Evolutionary conservation across 495 filamentous ascomycete genomes (phyloP), one percentile per base, ranked within the genome.

Genomic region (Tuber aestivum): DNA sequence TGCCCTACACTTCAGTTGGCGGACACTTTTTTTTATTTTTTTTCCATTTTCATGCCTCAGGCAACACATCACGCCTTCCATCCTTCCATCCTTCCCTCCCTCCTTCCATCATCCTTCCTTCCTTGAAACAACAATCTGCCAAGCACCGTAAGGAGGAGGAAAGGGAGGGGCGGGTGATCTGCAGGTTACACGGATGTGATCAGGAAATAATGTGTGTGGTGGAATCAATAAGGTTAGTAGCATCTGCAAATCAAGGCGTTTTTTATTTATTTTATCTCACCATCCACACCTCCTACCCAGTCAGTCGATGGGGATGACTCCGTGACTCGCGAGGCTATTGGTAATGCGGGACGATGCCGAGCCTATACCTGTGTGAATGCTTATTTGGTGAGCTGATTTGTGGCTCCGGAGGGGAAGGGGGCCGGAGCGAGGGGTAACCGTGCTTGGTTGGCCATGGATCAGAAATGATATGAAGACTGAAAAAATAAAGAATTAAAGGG

Each of bases 81-180:
- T 61, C n/a, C 50, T 61, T 27, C n/a, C 50, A 27, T 61, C 8
- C n/a, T 61, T n/a, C n/a, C n/a, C n/a, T n/a, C n/a, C n/a, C n/a
- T n/a, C n/a, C n/a, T n/a, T n/a, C n/a, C n/a, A n/a, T n/a, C n/a
- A n/a, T 61, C 50, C n/a, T 61, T 61, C 27, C 27, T 65, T 65
- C 56, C 27, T 65, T 65, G 56, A 65, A 65, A 65, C 27, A 32
- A 9, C 56, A 65, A 65, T 14, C 56, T 4, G 56, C 27, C 56
- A 65, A 65, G 56, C 6, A 65, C 56, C 14, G n/a, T 12, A 32
- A 32, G 0, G 27, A 27, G 18, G 12, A 10, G 56, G 56, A 65
- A 65, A 65, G n/a, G 56, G 56, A 65, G 56, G 56, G 56, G 56
- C 56, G 56, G 56, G 56, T 65, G 56, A 65, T 65, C 56, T 65